These are phyloP conservation scores for Kwoniella sp. DNA, from an alignment of 768 basidiomycete genomes.

Conservation along the genomic window DNA sequence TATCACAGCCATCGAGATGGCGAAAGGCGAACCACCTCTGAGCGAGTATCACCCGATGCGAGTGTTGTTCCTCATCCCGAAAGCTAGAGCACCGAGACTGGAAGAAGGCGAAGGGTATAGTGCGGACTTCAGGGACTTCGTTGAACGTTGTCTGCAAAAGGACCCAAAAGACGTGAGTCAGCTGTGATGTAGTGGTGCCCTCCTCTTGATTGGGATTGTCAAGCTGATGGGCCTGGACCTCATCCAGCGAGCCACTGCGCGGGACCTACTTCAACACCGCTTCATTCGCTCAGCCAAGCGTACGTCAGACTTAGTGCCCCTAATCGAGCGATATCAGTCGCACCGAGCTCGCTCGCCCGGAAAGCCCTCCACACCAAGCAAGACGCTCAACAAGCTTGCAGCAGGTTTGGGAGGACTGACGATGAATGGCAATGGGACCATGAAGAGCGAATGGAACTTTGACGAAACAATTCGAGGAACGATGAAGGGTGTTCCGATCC, in stretches of 20 bases:
- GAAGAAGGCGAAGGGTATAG: slow-evolving; percentile 75
- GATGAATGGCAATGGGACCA: slow-evolving; percentile 58
- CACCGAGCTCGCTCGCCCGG: slow-evolving; percentile 68
- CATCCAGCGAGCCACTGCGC: slow-evolving; percentile 86
- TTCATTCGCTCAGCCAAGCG: slow-evolving; percentile 85
- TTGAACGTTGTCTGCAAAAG: slow-evolving; percentile 86
- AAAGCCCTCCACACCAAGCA: slow-evolving; percentile 57
- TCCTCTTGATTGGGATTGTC: neutral
- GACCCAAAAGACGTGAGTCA: slow-evolving; percentile 73
- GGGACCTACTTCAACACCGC: slow-evolving; percentile 87
- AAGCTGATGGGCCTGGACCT: slow-evolving; percentile 23
- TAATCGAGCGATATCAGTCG: slow-evolving; percentile 84
- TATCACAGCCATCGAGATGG: slow-evolving; percentile 98
- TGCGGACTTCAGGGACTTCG: slow-evolving; percentile 87
- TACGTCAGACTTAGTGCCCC: slow-evolving; percentile 79
- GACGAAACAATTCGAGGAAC: slow-evolving; percentile 58
- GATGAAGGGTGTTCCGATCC: slow-evolving; percentile 41
- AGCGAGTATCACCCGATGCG: slow-evolving; percentile 99
- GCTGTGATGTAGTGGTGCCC: no score
- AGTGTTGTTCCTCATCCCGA: slow-evolving; percentile 95
- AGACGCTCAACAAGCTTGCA: slow-evolving; percentile 56
- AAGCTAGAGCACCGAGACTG: slow-evolving; percentile 86
- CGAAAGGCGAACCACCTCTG: slow-evolving; percentile 92
- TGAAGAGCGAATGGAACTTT: slow-evolving; percentile 94
- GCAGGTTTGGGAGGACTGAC: slow-evolving; percentile 31